phyloP scores from a whole-genome alignment of 192 early-diverging fungal species.

The Backusella parvicylindrica region DNA sequence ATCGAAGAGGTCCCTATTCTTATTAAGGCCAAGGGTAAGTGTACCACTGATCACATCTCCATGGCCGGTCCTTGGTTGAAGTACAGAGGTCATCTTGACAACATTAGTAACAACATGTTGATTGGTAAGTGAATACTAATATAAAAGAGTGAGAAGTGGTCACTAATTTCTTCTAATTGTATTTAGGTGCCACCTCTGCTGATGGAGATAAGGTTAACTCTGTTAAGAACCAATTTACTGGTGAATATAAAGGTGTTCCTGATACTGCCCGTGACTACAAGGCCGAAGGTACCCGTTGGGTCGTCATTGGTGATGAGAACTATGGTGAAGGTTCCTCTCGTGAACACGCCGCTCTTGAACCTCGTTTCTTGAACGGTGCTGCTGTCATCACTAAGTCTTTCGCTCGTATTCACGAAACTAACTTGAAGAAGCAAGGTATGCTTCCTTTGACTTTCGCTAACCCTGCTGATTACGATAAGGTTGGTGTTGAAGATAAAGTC shows the following conservation, averaged over 20 bases:
- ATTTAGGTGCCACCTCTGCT: conserved; percentile 75
- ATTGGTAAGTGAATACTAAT: conserved; percentile 50
- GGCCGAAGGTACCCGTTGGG: conserved; percentile 81
- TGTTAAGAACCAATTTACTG: conserved; percentile 69
- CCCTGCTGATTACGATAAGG: conserved; percentile 91
- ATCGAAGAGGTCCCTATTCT: conserved; percentile 77
- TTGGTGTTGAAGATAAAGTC: conserved; percentile 83
- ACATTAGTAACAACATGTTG: conserved; percentile 99
- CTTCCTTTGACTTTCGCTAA: conserved; percentile 95
- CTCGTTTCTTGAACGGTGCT: conserved; percentile 90
- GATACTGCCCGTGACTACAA: conserved; percentile 95
- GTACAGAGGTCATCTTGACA: conserved; percentile 98
- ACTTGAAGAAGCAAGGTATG: conserved; percentile 99
- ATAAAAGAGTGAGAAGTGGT: not conserved
- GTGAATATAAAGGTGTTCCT: conserved; percentile 86
- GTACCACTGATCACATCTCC: conserved; percentile 98
- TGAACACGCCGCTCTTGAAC: conserved; percentile 98
- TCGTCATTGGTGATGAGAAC: conserved; percentile 98
- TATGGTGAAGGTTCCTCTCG: conserved; percentile 99
- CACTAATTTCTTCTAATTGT: not conserved
- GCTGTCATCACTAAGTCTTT: conserved; percentile 96
- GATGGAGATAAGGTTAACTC: conserved; percentile 79
- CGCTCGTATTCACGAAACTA: conserved; percentile 99
- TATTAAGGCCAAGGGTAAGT: conserved; percentile 97
- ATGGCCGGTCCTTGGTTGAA: conserved; percentile 90